Evolutionary conservation across 352 stramenopile species (phyloP).

Genomic region (Phytophthora melonis): DNA sequence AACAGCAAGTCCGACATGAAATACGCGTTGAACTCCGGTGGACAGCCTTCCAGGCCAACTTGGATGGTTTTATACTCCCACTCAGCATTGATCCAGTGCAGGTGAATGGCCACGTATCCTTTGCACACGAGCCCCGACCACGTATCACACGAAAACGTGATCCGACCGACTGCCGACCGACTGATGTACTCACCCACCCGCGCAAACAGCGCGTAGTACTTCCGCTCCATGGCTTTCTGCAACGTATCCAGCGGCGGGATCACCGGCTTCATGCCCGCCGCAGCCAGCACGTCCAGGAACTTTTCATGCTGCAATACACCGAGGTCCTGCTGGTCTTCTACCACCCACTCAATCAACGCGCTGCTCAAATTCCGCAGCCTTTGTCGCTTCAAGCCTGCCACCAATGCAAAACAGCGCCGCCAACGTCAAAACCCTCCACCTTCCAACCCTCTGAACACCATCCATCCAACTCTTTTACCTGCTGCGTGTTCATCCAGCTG

Average conservation of each 20-base stretch:
- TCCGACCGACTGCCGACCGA: slow-evolving; percentile 71
- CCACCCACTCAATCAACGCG: slow-evolving; percentile 76
- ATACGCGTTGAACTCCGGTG: slow-evolving; percentile 74
- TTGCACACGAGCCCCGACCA: slow-evolving; percentile 79
- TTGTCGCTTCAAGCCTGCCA: slow-evolving; percentile 72
- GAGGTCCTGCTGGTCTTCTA: slow-evolving; percentile 77
- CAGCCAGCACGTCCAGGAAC: slow-evolving; percentile 72
- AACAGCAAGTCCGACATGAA: slow-evolving; percentile 85
- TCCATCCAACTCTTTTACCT: slow-evolving; percentile 41
- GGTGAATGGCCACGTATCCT: slow-evolving; percentile 76
- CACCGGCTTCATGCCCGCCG: slow-evolving; percentile 55
- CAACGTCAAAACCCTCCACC: slow-evolving; percentile 1
- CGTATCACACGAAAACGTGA: slow-evolving; percentile 85
- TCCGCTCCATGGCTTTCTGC: slow-evolving; percentile 77
- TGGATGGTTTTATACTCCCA: slow-evolving; percentile 88
- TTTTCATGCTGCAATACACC: slow-evolving; percentile 73
- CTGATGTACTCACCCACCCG: slow-evolving; percentile 80
- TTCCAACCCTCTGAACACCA: slow-evolving; percentile 5
- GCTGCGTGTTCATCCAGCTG: slow-evolving; percentile 70
- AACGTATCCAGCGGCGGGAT: slow-evolving; percentile 62
- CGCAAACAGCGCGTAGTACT: slow-evolving; percentile 77
- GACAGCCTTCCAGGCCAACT: slow-evolving; percentile 75
- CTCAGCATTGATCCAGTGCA: slow-evolving; percentile 89
- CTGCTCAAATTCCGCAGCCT: slow-evolving; percentile 67
- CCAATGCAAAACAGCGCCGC: slow-evolving; percentile 1